phyloP scores from a whole-genome alignment of 495 filamentous ascomycete species.

The Neurospora sp. region DNA sequence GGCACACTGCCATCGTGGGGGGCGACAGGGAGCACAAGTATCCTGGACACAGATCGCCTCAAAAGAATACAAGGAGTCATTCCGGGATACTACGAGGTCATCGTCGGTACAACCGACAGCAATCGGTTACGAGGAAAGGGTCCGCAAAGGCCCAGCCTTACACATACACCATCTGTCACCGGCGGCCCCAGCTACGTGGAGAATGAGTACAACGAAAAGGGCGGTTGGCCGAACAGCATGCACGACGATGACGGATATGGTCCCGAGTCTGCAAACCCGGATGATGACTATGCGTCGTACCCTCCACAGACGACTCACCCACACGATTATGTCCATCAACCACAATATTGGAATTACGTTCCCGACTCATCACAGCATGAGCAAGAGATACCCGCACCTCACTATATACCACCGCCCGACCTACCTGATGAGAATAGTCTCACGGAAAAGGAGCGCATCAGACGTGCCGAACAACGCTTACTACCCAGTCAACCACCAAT shows the following conservation, averaged over 20 bases:
- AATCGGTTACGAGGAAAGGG: slow-evolving; percentile 47
- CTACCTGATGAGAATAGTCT: slow-evolving; percentile 40
- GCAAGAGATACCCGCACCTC: slow-evolving; percentile 16
- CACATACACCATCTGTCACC: slow-evolving; percentile 8
- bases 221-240: slow-evolving; percentile 1
- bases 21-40: slow-evolving; percentile 39
- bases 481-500: slow-evolving; percentile 60
- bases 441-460: slow-evolving; percentile 60
- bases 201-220: slow-evolving; percentile 10
- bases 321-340: slow-evolving; percentile 6
- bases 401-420: slow-evolving; percentile 45
- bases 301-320: slow-evolving; percentile 3
- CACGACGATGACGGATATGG: slow-evolving; percentile 8
- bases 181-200: neutral
- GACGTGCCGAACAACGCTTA: slow-evolving; percentile 55
- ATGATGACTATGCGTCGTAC: slow-evolving; percentile 17
- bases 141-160: slow-evolving; percentile 20
- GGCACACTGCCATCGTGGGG: slow-evolving; percentile 43
- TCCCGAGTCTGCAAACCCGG: slow-evolving; percentile 6
- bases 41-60: slow-evolving; percentile 83
- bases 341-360: slow-evolving; percentile 14
- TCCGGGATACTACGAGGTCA: slow-evolving; percentile 67
- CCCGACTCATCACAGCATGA: slow-evolving; percentile 2
- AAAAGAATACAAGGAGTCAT: slow-evolving; percentile 82
- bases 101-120: slow-evolving; percentile 82